Base-by-base conservation (phyloP, 2,329 filamentous ascomycete species). In the Zymoseptoria brevis region DNA sequence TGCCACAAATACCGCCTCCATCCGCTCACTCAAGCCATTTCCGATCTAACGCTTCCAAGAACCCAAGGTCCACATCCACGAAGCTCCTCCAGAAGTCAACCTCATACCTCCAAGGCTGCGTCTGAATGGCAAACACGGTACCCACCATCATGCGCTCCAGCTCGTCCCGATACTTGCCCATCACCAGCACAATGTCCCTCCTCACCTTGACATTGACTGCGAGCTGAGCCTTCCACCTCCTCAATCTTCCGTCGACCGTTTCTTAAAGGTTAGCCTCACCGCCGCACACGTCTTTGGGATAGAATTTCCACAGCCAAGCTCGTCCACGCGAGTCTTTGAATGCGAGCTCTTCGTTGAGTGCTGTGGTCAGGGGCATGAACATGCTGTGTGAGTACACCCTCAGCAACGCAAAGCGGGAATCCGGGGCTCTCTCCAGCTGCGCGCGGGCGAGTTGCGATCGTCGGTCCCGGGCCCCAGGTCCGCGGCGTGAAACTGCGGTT, bases 51-150 rank as follows among this genome's bases (percentile, higher is more conserved):
- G 64, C 67, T 62, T 77, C 74, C 67, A 80, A 63, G 63, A 81
- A 79, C 21, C 62, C 66, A 29, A 75, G 49, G 61, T 77, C 75
- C 0, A 81, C 77, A 66, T 79, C 76, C 6, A 80, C 68, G 69
- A 80, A 80, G 61, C 77, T 81, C 69, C 75, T 76, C 77, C 77
- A 80, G 51, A 80, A 72, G 69, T 82, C 79, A 49, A 81, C 70
- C 73, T 82, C 80, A 59, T 76, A 63, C 57, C 76, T 70, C 78
- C 78, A 81, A 13, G 79, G 78, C 64, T 74, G 73, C 7, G 75
- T 80, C 69, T 79, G 76, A 19, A 81, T 66, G n/a, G 73, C 73
- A 70, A 76, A 81, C 19, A 75, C 75, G 0, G 74, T 74, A 0
- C 73, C 76, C 19, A 71, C 73, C 3, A 69, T 73, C 59, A 76